Evolutionary conservation across 805 yeast genomes (phyloP).

Genomic region (Metschnikowia sp.): DNA sequence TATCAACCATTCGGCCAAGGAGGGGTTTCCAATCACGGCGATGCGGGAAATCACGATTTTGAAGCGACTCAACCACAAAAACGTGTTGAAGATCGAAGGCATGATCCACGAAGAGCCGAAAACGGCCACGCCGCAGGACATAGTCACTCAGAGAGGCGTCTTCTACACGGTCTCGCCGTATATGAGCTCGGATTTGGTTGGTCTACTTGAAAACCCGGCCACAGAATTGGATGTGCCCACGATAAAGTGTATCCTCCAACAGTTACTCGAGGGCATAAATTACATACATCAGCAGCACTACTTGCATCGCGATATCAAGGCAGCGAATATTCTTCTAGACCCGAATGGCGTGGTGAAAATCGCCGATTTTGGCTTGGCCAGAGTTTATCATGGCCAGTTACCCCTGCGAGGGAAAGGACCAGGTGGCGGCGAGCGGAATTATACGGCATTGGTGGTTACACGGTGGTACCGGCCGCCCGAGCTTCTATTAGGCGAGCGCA

Average conservation of each 20-base stretch:
- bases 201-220: slow-evolving; percentile 76
- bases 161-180: slow-evolving; percentile 91
- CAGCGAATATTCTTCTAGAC: slow-evolving; percentile 89
- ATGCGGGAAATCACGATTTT: slow-evolving; percentile 85
- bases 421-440: slow-evolving; percentile 52
- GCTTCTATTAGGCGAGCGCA: slow-evolving; percentile 76
- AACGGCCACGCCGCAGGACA: slow-evolving; percentile 30
- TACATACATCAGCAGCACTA: slow-evolving; percentile 65
- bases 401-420: slow-evolving; percentile 56
- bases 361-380: slow-evolving; percentile 95
- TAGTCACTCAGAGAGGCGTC: slow-evolving; percentile 37
- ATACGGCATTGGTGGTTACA: slow-evolving; percentile 78
- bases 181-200: slow-evolving; percentile 89
- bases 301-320: slow-evolving; percentile 88
- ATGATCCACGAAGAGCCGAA: slow-evolving; percentile 56
- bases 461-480: slow-evolving; percentile 99
- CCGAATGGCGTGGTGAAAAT: slow-evolving; percentile 74
- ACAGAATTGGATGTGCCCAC: slow-evolving; percentile 60
- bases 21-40: slow-evolving; percentile 91
- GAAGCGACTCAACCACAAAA: slow-evolving; percentile 63
- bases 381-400: slow-evolving; percentile 59
- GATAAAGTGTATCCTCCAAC: slow-evolving; percentile 78
- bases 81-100: slow-evolving; percentile 74
- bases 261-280: slow-evolving; percentile 74
- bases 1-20: slow-evolving; percentile 71